These are phyloP conservation scores for Taphrina betulina DNA, from an alignment of 1,139 yeast genomes.

Conservation along the genomic window DNA sequence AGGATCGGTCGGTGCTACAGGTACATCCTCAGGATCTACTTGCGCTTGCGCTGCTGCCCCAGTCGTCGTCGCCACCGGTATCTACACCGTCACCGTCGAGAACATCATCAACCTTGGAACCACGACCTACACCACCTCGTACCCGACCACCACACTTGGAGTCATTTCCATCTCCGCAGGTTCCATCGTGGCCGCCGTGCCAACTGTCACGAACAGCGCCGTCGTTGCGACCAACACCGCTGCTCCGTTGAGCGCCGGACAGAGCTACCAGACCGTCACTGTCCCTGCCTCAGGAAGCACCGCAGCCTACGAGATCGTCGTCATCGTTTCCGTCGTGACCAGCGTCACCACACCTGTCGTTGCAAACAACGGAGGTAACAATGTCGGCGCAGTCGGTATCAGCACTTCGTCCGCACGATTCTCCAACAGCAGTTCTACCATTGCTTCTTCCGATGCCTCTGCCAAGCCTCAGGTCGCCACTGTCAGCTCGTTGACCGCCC, in stretches of 20 bases:
- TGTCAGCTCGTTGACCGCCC: not conserved
- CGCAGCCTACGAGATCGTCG: slow-evolving; percentile 11
- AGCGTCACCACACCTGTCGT: slow-evolving; percentile 24
- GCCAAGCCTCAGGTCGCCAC: slow-evolving; percentile 1
- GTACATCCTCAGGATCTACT: not conserved
- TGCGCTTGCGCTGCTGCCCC: slow-evolving; percentile 22
- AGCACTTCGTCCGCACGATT: not conserved
- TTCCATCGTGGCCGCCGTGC: slow-evolving; percentile 31
- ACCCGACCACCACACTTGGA: slow-evolving; percentile 32
- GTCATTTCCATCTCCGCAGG: slow-evolving; percentile 24
- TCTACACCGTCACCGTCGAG: slow-evolving; percentile 25
- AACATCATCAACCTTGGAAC: slow-evolving; percentile 18
- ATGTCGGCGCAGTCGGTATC: slow-evolving; percentile 12
- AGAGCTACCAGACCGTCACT: slow-evolving; percentile 17
- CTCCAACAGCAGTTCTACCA: slow-evolving; percentile 23
- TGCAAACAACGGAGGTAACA: slow-evolving; percentile 11
- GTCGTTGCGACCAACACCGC: slow-evolving; percentile 28
- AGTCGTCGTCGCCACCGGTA: slow-evolving; percentile 25
- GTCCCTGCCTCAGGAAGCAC: slow-evolving; percentile 12
- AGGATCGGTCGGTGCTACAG: not conserved
- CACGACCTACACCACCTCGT: slow-evolving; percentile 20
- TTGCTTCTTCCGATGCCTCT: slow-evolving; percentile 31
- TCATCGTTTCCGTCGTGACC: slow-evolving; percentile 19
- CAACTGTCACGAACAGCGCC: slow-evolving; percentile 28
- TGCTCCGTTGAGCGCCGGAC: slow-evolving; percentile 21